Evolutionary conservation across 371 early-diverging fungal species (phyloP).

Genomic region (Circinella umbellata): DNA sequence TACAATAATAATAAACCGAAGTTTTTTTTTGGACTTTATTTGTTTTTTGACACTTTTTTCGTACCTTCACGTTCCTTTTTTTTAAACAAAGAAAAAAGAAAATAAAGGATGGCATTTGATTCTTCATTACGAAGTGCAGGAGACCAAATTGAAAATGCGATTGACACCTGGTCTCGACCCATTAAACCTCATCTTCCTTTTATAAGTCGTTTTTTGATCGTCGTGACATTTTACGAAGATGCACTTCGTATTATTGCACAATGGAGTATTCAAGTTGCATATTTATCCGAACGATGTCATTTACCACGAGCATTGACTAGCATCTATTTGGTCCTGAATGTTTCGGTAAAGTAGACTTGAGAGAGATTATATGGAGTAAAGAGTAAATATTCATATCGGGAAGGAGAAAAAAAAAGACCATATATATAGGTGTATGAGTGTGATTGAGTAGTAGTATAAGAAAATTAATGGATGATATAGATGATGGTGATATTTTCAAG

Average conservation of each 20-base stretch:
- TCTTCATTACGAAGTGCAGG: conserved; percentile 6
- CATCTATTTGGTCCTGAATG: conserved; percentile 58
- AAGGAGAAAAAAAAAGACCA: too few relatives aligned
- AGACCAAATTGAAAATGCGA: conserved; percentile 54
- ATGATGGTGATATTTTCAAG: conserved; percentile 79
- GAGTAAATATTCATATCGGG: too few relatives aligned
- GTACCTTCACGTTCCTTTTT: too few relatives aligned
- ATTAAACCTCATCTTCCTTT: conserved; percentile 33
- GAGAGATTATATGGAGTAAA: too few relatives aligned
- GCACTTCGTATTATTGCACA: conserved; percentile 36
- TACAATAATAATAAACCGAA: too few relatives aligned
- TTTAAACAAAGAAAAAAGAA: too few relatives aligned
- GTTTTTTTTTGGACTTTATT: too few relatives aligned
- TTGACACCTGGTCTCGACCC: conserved; percentile 49
- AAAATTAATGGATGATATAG: conserved; percentile 15
- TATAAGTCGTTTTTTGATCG: conserved; percentile 35
- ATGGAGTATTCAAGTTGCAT: conserved; percentile 35
- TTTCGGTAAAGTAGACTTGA: conserved; percentile 46
- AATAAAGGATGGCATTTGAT: conserved; percentile 7
- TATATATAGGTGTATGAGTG: background rate
- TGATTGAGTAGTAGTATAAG: background rate
- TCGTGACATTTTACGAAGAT: conserved; percentile 47
- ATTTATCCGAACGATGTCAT: conserved; percentile 27
- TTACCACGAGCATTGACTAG: conserved; percentile 20
- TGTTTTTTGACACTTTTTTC: too few relatives aligned